phyloP scores from a whole-genome alignment of 1,284 basidiomycete genomes.

The Tilletia caries region DNA sequence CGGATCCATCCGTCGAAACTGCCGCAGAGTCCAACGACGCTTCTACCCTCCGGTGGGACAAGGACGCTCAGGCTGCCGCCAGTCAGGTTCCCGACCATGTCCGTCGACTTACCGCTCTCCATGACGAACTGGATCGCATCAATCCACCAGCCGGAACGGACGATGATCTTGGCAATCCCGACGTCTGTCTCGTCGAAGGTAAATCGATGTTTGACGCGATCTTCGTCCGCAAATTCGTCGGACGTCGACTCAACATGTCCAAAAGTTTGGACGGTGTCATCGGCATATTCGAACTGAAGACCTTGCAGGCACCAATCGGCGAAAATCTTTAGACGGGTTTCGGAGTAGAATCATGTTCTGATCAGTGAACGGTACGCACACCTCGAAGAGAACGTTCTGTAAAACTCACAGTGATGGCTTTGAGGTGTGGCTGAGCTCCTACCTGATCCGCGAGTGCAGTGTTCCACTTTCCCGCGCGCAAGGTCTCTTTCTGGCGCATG shows the following conservation, averaged over 20 bases:
- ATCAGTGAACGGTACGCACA: no score
- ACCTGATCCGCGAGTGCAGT: neutral
- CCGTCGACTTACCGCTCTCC: constrained; percentile 22
- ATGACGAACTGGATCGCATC: constrained; percentile 30
- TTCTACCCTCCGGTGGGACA: constrained; percentile 20
- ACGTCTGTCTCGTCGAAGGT: constrained; percentile 16
- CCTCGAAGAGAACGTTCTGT: constrained; percentile 2
- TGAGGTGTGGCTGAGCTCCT: neutral
- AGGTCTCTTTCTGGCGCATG: neutral
- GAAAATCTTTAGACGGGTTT: neutral
- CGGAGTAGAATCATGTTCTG: no score
- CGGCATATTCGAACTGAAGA: neutral
- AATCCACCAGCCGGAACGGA: constrained; percentile 30
- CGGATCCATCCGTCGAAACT: neutral
- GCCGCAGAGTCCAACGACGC: constrained; percentile 26
- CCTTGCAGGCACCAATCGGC: neutral
- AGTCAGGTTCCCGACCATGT: constrained; percentile 24
- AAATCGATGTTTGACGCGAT: neutral
- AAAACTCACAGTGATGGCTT: neutral
- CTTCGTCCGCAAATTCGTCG: neutral
- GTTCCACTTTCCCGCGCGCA: neutral
- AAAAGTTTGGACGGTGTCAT: neutral
- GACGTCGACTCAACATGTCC: neutral
- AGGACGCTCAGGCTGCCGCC: constrained; percentile 27
- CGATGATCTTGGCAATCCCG: constrained; percentile 20